Percentiles rank a stretch among this genome's conserved stretches.
Evolutionary conservation across 148 eudicot genomes (phyloP).

Genomic region (Beta vulgaris): DNA sequence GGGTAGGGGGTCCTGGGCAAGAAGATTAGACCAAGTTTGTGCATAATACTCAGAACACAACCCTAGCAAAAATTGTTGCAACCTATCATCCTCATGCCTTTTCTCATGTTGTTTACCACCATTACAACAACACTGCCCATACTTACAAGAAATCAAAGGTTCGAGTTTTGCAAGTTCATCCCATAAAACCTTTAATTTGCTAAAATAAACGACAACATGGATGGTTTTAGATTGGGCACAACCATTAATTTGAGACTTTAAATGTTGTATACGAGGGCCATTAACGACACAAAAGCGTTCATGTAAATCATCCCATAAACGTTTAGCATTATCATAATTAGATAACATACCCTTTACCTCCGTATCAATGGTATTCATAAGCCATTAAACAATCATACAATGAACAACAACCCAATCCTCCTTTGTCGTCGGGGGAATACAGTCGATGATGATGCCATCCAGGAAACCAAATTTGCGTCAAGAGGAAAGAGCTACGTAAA

Average conservation of each 20-base stretch:
- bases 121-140: background rate
- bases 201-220: background rate
- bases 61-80: background rate
- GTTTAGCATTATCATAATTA: background rate
- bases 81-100: background rate
- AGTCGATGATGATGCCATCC: background rate
- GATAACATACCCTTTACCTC: background rate
- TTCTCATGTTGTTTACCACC: background rate
- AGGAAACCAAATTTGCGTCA: background rate
- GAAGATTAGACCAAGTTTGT: background rate
- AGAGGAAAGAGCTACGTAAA: background rate
- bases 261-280: background rate
- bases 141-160: background rate
- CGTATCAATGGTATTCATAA: constrained; percentile 2
- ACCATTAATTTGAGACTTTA: background rate
- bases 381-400: background rate
- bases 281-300: background rate
- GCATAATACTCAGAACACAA: background rate
- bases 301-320: background rate
- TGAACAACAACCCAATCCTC: background rate
- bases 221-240: background rate
- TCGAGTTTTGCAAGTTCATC: background rate
- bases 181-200: background rate
- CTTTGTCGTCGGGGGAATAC: background rate
- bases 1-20: background rate